Conservation (phyloP, 1,284 basidiomycete genomes). For the Papiliotrema terrestris region DNA sequence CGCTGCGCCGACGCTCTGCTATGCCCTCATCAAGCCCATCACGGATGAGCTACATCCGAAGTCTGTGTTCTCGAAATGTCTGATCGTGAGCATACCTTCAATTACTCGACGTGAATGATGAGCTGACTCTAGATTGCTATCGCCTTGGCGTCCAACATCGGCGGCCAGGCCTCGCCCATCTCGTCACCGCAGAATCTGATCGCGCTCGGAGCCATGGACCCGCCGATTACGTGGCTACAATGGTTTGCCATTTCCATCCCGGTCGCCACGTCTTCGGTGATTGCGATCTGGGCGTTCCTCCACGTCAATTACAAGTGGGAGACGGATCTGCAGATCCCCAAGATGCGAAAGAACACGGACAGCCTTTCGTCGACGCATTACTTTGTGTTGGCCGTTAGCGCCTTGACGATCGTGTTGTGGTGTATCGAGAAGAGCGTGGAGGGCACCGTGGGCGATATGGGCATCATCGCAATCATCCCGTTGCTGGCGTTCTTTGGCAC, state of each 20-base stretch:
- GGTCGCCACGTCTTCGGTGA: conserved; percentile 76
- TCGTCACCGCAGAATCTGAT: conserved; percentile 98
- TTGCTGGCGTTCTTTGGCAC: conserved; percentile 93
- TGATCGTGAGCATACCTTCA: conserved; percentile 86
- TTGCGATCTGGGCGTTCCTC: conserved; percentile 88
- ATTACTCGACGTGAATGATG: not conserved
- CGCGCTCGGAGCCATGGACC: conserved; percentile 82
- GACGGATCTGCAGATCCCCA: conserved; percentile 72
- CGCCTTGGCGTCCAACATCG: conserved; percentile 95
- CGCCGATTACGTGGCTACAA: conserved; percentile 78
- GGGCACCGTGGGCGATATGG: conserved; percentile 86
- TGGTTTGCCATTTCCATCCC: conserved; percentile 96
- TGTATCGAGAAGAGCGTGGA: conserved; percentile 83
- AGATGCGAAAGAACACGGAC: conserved; percentile 76
- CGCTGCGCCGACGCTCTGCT: conserved; percentile 94
- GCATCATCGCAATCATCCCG: conserved; percentile 91
- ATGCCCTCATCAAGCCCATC: conserved; percentile 96
- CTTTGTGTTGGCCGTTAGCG: conserved; percentile 80
- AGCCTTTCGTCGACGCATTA: conserved; percentile 79
- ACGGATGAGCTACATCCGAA: conserved; percentile 84
- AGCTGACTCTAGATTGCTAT: conserved; percentile 70
- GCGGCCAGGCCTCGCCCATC: conserved; percentile 87
- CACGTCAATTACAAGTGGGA: conserved; percentile 84
- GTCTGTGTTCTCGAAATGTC: conserved; percentile 80
- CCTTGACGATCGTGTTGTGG: conserved; percentile 88